Evolutionary conservation across 164 flowering plant genomes (phyloP), one percentile per base, ranked within the genome.

Genomic region (Umbilicus rupestris): DNA sequence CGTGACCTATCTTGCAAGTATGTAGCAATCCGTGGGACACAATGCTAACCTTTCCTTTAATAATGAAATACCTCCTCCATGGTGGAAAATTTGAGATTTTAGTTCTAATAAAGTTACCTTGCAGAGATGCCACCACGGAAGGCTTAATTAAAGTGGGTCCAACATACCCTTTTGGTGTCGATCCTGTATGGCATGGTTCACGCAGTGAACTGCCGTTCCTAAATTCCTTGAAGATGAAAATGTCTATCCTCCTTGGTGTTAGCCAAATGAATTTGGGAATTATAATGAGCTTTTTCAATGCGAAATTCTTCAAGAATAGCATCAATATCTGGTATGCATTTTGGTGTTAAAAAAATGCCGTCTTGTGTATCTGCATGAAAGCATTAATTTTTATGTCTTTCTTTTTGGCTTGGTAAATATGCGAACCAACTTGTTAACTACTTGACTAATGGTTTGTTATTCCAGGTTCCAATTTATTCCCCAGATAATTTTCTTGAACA

Each of bases 241-340:
- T 95, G 99, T 95, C 99, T 8, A 95, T 95, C 67, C 90, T 95
- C 70, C 70, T 92, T 68, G 97, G 99, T 49, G 99, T 95, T 29
- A 83, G 94, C 37, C 99, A 95, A 65, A 95, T 95, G 99, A 95
- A 95, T 80, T 88, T 95, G 66, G 99, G 99, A 62, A 92, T 95
- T 70, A 70, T 92, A 59, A 42, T 95, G 82, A 88, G 99, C 78
- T 95, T 71, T 77, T 88, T 79, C 78, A 95, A 95, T 81, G 99
- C 90, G 44, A 71, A 19, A 70, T 95, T 81, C 81, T 95, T 88
- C 62, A 2, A 75, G 39, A 92, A 76, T 76, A 64, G 73, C 62
- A 26, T 95, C 42, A 92, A 95, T 74, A 68, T 81, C 45, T 95
- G 99, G 99, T 92, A 77, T 72, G 86, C 26, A 3, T 3, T 52